A percentile compares a stretch with the other conserved stretches of the same genome.
phyloP scores from a whole-genome alignment of 2,329 filamentous ascomycete genomes.

The Penicillium capsulatum region DNA sequence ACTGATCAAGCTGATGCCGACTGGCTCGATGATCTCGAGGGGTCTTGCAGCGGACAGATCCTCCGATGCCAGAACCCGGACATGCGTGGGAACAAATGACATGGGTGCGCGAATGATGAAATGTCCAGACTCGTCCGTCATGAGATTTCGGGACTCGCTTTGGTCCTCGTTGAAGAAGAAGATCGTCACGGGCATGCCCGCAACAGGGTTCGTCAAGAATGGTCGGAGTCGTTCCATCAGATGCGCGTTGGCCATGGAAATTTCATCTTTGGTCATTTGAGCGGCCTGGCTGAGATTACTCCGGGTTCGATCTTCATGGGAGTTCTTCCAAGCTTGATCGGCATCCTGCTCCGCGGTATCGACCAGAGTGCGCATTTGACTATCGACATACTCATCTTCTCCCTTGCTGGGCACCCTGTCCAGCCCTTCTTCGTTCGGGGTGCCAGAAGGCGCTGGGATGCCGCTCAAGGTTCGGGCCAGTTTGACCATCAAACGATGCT shows the following conservation, averaged over 20 bases:
- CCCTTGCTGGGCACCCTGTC: constrained; percentile 39
- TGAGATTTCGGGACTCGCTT: constrained; percentile 78
- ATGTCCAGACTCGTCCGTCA: constrained; percentile 84
- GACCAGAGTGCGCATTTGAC: constrained; percentile 73
- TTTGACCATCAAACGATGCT: constrained; percentile 80
- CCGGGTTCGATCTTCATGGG: constrained; percentile 45
- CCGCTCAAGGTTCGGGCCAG: constrained; percentile 84
- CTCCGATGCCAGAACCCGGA: constrained; percentile 82
- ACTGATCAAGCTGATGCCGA: constrained; percentile 86
- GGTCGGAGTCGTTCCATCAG: constrained; percentile 83
- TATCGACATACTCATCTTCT: constrained; percentile 65
- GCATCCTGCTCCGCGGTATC: constrained; percentile 67
- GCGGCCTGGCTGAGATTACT: constrained; percentile 39
- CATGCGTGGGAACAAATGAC: constrained; percentile 85
- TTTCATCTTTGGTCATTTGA: constrained; percentile 66
- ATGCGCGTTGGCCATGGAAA: constrained; percentile 75
- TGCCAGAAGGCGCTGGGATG: constrained; percentile 62
- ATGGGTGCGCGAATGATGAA: constrained; percentile 76
- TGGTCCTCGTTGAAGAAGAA: constrained; percentile 89
- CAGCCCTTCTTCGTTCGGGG: constrained; percentile 28
- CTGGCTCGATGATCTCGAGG: constrained; percentile 69
- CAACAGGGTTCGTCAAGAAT: constrained; percentile 80
- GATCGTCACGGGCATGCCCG: constrained; percentile 73
- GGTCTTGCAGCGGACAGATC: constrained; percentile 75
- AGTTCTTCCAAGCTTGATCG: constrained; percentile 64